Conservation (phyloP, 2,329 filamentous ascomycete genomes). For the Geosmithia putterillii region DNA sequence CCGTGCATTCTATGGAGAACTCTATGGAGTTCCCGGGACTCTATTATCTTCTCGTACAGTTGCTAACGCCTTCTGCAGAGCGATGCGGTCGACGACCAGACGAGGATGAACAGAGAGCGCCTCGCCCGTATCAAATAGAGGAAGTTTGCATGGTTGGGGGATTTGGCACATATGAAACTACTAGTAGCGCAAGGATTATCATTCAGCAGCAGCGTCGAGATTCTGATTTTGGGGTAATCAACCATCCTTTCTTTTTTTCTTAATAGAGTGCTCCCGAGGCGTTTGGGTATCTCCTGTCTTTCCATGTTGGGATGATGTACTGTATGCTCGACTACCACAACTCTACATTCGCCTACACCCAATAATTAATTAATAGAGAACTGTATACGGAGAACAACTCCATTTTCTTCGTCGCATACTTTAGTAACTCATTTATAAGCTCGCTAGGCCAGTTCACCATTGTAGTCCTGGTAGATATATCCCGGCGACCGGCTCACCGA, state of each 20-base stretch:
- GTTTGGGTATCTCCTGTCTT: background rate
- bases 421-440: too few relatives aligned
- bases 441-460: background rate
- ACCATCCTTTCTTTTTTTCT: background rate
- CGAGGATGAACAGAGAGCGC: constrained; percentile 64
- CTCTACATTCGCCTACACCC: too few relatives aligned
- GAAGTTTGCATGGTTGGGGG: background rate
- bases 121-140: constrained; percentile 46
- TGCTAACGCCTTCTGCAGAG: constrained; percentile 40
- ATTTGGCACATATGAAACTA: background rate
- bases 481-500: too few relatives aligned
- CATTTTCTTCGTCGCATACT: background rate
- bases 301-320: background rate
- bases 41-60: background rate
- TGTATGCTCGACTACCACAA: background rate
- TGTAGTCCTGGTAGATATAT: too few relatives aligned
- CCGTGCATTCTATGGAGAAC: background rate
- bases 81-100: constrained; percentile 71
- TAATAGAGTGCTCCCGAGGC: background rate
- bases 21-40: background rate
- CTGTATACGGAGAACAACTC: background rate
- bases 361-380: background rate
- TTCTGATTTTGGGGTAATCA: background rate
- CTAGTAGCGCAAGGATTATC: background rate
- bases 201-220: background rate